Evolutionary conservation across 208 protist species (phyloP).

Genomic region (Herpetomonas tarakana): DNA sequence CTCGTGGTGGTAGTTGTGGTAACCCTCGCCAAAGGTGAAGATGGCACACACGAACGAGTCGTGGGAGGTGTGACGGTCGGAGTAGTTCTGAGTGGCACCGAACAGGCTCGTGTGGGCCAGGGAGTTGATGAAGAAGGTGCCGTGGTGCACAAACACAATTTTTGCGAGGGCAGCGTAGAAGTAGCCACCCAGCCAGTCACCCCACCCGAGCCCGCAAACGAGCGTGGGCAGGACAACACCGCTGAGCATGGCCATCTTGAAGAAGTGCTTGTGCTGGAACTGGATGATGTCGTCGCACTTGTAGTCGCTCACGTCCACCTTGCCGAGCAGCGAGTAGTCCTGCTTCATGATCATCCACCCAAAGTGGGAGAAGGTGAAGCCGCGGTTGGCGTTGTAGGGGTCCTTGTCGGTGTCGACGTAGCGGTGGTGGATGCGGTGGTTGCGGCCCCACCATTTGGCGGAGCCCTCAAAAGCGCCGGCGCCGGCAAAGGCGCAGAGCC

Average conservation of each 20-base stretch:
- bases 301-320: slow-evolving; percentile 86
- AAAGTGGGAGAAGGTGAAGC: slow-evolving; percentile 90
- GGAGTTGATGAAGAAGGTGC: slow-evolving; percentile 93
- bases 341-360: slow-evolving; percentile 94
- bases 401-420: slow-evolving; percentile 91
- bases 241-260: slow-evolving; percentile 78
- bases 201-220: slow-evolving; percentile 79
- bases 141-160: slow-evolving; percentile 86
- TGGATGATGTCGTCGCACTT: slow-evolving; percentile 80
- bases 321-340: slow-evolving; percentile 73
- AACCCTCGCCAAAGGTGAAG: slow-evolving; percentile 89
- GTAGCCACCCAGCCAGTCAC: slow-evolving; percentile 85
- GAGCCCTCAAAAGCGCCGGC: slow-evolving; percentile 90
- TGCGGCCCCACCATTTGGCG: slow-evolving; percentile 86
- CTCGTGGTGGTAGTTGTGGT: slow-evolving; percentile 94
- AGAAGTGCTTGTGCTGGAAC: slow-evolving; percentile 87
- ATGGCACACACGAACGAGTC: slow-evolving; percentile 83
- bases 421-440: slow-evolving; percentile 92
- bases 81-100: slow-evolving; percentile 72
- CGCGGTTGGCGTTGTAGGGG: slow-evolving; percentile 88
- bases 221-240: slow-evolving; percentile 84
- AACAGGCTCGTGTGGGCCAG: slow-evolving; percentile 81
- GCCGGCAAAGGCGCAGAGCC: slow-evolving; percentile 75
- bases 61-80: slow-evolving; percentile 73
- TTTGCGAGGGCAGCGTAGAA: slow-evolving; percentile 78